Evolutionary conservation across 1,284 basidiomycete genomes (phyloP).

Genomic region (Kalmanozyma brasiliensis): DNA sequence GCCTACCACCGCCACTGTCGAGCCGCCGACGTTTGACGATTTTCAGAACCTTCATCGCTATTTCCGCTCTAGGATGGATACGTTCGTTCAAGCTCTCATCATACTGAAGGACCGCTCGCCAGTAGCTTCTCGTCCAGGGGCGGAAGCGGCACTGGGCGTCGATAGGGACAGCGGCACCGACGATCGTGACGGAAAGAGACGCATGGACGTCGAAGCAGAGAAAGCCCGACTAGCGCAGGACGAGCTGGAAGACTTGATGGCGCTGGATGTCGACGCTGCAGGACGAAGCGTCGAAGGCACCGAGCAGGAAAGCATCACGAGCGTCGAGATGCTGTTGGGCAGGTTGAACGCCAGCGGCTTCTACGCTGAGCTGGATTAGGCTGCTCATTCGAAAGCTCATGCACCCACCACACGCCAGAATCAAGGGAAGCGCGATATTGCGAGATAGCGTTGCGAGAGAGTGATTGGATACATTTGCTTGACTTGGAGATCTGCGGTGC

Average conservation of each 20-base stretch:
- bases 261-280: slow-evolving; percentile 21
- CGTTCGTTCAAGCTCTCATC: slow-evolving; percentile 28
- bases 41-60: slow-evolving; percentile 19
- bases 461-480: no score
- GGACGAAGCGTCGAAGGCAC: slow-evolving; percentile 10
- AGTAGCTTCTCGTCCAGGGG: not conserved
- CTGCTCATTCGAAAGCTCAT: no score
- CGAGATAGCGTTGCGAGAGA: not conserved
- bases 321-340: slow-evolving; percentile 28
- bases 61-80: slow-evolving; percentile 23
- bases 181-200: slow-evolving; percentile 14
- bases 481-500: not conserved
- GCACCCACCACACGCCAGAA: not conserved
- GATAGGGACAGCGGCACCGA: not conserved
- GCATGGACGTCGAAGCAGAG: slow-evolving; percentile 35
- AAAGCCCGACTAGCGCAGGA: slow-evolving; percentile 24
- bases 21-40: slow-evolving; percentile 22
- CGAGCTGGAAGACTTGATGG: slow-evolving; percentile 28
- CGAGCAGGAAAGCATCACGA: slow-evolving; percentile 10
- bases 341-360: slow-evolving; percentile 35
- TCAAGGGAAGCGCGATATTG: not conserved
- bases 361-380: slow-evolving; percentile 33
- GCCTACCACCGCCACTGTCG: slow-evolving; percentile 5
- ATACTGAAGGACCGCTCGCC: slow-evolving; percentile 30
- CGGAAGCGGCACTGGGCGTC: not conserved